Percentiles rank a stretch among this genome's conserved stretches.
These are phyloP conservation scores for Paxillus rubicundulus DNA, from an alignment of 768 basidiomycete species.

Conservation along the genomic window DNA sequence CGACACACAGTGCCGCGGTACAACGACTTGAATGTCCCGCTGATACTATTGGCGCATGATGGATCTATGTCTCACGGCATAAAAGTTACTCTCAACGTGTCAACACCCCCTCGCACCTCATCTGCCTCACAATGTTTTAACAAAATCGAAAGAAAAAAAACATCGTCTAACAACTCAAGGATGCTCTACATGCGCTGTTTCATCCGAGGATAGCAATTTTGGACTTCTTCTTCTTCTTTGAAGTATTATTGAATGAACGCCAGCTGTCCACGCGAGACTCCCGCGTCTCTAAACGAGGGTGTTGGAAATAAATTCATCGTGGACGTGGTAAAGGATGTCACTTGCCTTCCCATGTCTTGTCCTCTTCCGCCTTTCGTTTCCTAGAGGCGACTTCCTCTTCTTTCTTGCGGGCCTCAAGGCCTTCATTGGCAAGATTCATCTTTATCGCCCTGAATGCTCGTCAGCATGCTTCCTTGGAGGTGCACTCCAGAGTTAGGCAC, in stretches of 20 bases:
- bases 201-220: conserved; percentile 68
- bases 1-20: too few relatives aligned
- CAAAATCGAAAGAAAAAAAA: too few relatives aligned
- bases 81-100: too few relatives aligned
- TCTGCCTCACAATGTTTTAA: too few relatives aligned
- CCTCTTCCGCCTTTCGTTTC: conserved; percentile 89
- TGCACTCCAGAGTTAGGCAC: conserved; percentile 22
- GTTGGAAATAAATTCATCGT: neutral
- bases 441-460: conserved; percentile 68
- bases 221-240: conserved; percentile 83
- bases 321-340: neutral
- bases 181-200: conserved; percentile 14
- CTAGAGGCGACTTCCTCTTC: conserved; percentile 75
- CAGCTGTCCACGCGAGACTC: conserved; percentile 85
- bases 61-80: too few relatives aligned
- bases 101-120: too few relatives aligned
- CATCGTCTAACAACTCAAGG: neutral
- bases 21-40: too few relatives aligned
- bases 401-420: conserved; percentile 88
- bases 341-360: conserved; percentile 86
- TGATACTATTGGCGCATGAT: too few relatives aligned
- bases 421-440: conserved; percentile 90
- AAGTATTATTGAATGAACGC: conserved; percentile 63
- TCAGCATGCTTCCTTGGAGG: neutral
- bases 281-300: conserved; percentile 51